These are phyloP conservation scores for Lactarius hengduanensis DNA, from an alignment of 768 basidiomycete species.

Conservation along the genomic window DNA sequence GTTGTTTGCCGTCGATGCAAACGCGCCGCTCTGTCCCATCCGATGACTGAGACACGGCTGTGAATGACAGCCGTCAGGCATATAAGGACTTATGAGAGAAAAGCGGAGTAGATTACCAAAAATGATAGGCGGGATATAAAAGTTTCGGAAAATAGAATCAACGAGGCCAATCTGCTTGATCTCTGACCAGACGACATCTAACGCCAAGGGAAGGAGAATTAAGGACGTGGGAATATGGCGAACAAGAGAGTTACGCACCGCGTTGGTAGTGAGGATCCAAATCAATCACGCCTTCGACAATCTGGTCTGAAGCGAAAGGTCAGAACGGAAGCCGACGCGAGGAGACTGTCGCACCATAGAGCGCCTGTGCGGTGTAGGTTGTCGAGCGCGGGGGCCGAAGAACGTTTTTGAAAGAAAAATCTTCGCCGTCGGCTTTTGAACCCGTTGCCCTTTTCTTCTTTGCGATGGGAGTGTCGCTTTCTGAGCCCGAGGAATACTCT, in stretches of 20 bases:
- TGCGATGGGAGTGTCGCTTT: conserved; percentile 14
- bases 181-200: conserved; percentile 66
- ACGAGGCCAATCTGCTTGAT: conserved; percentile 59
- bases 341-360: conserved; percentile 46
- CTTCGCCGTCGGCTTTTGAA: conserved; percentile 30
- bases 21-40: conserved; percentile 47
- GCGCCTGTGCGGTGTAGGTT: conserved; percentile 60
- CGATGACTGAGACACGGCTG: conserved; percentile 42
- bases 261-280: conserved; percentile 68
- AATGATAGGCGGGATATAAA: conserved; percentile 65
- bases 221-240: not conserved
- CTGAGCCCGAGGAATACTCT: conserved; percentile 25
- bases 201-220: not conserved
- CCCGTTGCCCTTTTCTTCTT: conserved; percentile 19
- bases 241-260: conserved; percentile 36
- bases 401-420: conserved; percentile 40
- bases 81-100: not conserved
- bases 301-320: conserved; percentile 41
- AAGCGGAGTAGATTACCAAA: conserved; percentile 46
- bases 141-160: conserved; percentile 63
- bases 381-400: conserved; percentile 58
- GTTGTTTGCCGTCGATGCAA: conserved; percentile 75
- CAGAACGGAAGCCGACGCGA: not conserved
- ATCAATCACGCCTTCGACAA: conserved; percentile 47
- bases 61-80: not conserved